These are phyloP conservation scores for Moricandia moricandioides DNA, from an alignment of 345 rosid species.

Conservation along the genomic window DNA sequence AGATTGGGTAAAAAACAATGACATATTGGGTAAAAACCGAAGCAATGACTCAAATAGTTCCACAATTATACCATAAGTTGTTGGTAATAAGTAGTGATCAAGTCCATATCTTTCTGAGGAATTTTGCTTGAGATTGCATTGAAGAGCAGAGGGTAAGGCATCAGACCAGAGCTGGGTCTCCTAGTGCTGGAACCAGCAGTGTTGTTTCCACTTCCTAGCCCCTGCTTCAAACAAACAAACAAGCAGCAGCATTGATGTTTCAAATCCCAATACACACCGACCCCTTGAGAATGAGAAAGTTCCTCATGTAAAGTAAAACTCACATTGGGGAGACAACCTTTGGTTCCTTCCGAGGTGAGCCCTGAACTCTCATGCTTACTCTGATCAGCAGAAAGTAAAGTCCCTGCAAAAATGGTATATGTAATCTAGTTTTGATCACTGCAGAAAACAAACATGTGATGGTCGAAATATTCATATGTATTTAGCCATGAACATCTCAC, in stretches of 20 bases:
- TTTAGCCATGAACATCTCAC: constrained; percentile 21
- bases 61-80: constrained; percentile 55
- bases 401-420: constrained; percentile 17
- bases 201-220: constrained; percentile 1
- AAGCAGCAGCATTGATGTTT: background rate
- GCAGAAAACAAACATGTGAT: constrained; percentile 6
- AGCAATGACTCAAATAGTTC: background rate
- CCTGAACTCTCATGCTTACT: constrained; percentile 13
- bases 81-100: constrained; percentile 46
- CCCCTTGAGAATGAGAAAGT: background rate
- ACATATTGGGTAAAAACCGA: background rate
- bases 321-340: constrained; percentile 14
- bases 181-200: constrained; percentile 19
- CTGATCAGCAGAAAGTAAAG: background rate
- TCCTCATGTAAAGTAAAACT: background rate
- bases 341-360: constrained; percentile 21
- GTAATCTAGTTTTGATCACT: constrained; percentile 7
- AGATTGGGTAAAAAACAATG: background rate
- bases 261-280: background rate
- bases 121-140: constrained; percentile 69
- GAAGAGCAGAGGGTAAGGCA: constrained; percentile 82
- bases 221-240: constrained; percentile 29
- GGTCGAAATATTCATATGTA: constrained; percentile 3
- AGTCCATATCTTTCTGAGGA: constrained; percentile 55
- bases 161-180: constrained; percentile 50